Percentiles rank a stretch among this genome's conserved stretches.
Evolutionary conservation across 257 asterid species (phyloP).

Genomic region (Ilex aquifolium): DNA sequence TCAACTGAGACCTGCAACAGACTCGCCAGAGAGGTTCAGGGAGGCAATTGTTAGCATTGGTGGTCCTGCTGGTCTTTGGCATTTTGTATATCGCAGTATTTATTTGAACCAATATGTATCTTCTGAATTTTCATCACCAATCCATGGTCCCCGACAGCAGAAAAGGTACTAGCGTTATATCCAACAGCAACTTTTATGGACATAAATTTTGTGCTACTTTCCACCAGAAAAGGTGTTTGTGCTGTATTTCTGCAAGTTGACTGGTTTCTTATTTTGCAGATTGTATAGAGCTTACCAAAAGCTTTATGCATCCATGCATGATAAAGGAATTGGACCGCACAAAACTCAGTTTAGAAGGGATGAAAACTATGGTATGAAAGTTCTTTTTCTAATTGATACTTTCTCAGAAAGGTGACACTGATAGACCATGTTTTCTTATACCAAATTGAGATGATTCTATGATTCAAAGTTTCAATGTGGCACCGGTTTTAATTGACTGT

Average conservation of each 20-base stretch:
- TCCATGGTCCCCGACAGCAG: constrained; percentile 68
- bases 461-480: too few species aligned
- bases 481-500: too few species aligned
- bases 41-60: constrained; percentile 54
- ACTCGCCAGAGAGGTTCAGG: constrained; percentile 35
- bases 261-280: constrained; percentile 34
- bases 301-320: constrained; percentile 84
- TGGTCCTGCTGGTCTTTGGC: constrained; percentile 99
- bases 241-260: neutral
- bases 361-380: constrained; percentile 65
- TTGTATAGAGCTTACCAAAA: constrained; percentile 78
- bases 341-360: constrained; percentile 96
- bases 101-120: constrained; percentile 85
- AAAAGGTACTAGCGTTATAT: constrained; percentile 49
- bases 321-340: constrained; percentile 75
- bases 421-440: too few species aligned
- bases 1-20: constrained; percentile 45
- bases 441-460: too few species aligned
- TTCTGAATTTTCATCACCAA: constrained; percentile 85
- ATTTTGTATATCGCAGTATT: constrained; percentile 84
- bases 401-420: too few species aligned
- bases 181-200: constrained; percentile 7
- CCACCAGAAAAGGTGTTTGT: constrained; percentile 1
- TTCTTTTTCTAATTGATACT: too few species aligned
- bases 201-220: neutral